Percentiles rank a stretch among this genome's conserved stretches.
These are phyloP conservation scores for Candida coleopterorum DNA, from an alignment of 805 yeast species.

Conservation along the genomic window DNA sequence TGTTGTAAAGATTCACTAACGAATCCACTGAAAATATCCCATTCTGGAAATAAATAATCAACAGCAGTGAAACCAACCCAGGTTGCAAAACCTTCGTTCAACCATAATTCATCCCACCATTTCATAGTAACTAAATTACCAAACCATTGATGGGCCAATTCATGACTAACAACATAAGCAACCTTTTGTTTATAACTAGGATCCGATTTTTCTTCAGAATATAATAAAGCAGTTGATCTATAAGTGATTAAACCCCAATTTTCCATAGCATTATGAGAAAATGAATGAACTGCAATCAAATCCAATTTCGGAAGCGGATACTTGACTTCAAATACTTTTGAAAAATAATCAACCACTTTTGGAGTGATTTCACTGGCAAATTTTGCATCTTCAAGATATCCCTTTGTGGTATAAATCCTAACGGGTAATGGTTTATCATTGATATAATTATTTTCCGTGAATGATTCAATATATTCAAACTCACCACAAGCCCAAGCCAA, in stretches of 20 bases:
- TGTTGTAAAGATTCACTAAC: constrained; percentile 48
- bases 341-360: constrained; percentile 46
- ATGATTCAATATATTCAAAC: constrained; percentile 48
- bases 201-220: constrained; percentile 43
- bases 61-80: constrained; percentile 75
- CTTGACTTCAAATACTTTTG: constrained; percentile 42
- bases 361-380: constrained; percentile 47
- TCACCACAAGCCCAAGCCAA: constrained; percentile 59
- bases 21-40: constrained; percentile 67
- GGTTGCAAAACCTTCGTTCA: constrained; percentile 87
- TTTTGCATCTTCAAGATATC: constrained; percentile 42
- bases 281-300: constrained; percentile 72
- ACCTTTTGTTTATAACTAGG: constrained; percentile 60
- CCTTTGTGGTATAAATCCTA: constrained; percentile 49
- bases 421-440: constrained; percentile 42
- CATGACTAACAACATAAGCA: constrained; percentile 80
- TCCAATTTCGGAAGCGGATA: constrained; percentile 83
- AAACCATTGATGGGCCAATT: constrained; percentile 89
- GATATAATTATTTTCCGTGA: constrained; percentile 33
- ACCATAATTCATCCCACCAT: constrained; percentile 93
- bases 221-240: constrained; percentile 51
- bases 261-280: constrained; percentile 87
- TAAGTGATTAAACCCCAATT: constrained; percentile 80
- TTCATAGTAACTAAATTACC: constrained; percentile 87
- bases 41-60: constrained; percentile 67